Conservation (phyloP, 306 rosid genomes). For the Lathyrus oleraceus region DNA sequence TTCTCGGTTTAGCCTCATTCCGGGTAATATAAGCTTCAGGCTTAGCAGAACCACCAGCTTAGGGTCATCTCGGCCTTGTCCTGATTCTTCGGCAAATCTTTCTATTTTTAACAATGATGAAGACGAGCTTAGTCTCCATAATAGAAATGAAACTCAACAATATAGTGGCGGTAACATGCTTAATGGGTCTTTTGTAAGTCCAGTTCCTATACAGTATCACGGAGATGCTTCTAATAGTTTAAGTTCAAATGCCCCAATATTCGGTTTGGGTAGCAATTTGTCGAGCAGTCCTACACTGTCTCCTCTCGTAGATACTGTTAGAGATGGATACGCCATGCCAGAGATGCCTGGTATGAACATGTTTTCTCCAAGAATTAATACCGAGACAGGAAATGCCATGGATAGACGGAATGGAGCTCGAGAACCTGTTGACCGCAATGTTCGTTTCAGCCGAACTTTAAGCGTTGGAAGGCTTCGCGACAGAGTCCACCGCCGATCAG, state of each 20-base stretch:
- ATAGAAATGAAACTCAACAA: slow-evolving; percentile 55
- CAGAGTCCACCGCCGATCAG: slow-evolving; percentile 91
- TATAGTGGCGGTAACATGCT: slow-evolving; percentile 34
- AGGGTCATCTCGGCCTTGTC: slow-evolving; percentile 79
- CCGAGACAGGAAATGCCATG: slow-evolving; percentile 48
- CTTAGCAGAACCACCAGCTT: slow-evolving; percentile 86
- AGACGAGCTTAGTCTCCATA: slow-evolving; percentile 55
- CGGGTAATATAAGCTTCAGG: slow-evolving; percentile 83
- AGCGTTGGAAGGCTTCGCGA: slow-evolving; percentile 99
- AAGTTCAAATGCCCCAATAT: slow-evolving; percentile 41
- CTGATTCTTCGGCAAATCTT: slow-evolving; percentile 60
- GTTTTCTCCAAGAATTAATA: slow-evolving; percentile 52
- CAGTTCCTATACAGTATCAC: slow-evolving; percentile 41
- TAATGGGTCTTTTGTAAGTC: slow-evolving; percentile 47
- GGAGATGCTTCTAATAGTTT: slow-evolving; percentile 53
- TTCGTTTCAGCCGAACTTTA: slow-evolving; percentile 88
- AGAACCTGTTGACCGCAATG: slow-evolving; percentile 88
- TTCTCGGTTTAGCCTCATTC: slow-evolving; percentile 85
- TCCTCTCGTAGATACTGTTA: slow-evolving; percentile 44
- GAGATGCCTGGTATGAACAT: slow-evolving; percentile 47
- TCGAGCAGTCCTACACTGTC: slow-evolving; percentile 45
- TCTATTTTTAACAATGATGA: slow-evolving; percentile 63
- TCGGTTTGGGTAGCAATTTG: slow-evolving; percentile 40
- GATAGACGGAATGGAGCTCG: slow-evolving; percentile 68
- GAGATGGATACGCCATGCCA: slow-evolving; percentile 44